Evolutionary conservation across 345 rosid species (phyloP).

Genomic region (Trapa bicornis): DNA sequence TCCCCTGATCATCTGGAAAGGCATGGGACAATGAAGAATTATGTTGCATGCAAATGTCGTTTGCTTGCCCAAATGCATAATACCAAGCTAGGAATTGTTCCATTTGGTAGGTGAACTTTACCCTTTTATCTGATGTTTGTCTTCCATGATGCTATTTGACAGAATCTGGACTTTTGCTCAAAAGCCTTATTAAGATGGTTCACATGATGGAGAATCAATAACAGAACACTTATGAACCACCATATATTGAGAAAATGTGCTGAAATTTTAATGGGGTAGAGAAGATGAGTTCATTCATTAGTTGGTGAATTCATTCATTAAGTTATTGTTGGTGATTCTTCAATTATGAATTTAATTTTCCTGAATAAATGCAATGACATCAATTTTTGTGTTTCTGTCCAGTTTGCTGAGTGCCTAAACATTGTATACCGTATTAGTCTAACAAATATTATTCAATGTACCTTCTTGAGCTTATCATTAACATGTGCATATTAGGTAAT

Average conservation of each 20-base stretch:
- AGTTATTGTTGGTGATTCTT: background rate
- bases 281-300: background rate
- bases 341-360: background rate
- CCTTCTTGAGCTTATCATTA: background rate
- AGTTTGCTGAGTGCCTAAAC: background rate
- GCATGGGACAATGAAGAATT: slow-evolving; percentile 23
- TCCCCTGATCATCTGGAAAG: slow-evolving; percentile 30
- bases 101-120: slow-evolving; percentile 1
- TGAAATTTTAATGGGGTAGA: background rate
- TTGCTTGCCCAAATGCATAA: slow-evolving; percentile 24
- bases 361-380: background rate
- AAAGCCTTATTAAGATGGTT: background rate
- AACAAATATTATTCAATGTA: background rate
- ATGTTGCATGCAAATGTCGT: slow-evolving; percentile 20
- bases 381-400: background rate
- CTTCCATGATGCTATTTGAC: background rate
- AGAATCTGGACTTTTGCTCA: background rate
- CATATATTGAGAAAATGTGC: background rate
- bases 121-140: background rate
- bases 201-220: background rate
- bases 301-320: background rate
- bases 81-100: slow-evolving; percentile 14
- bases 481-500: slow-evolving; percentile 13
- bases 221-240: background rate
- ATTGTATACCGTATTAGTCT: background rate